A percentile compares a stretch with the other conserved stretches of the same genome.
phyloP scores from a whole-genome alignment of 805 yeast species.

The Saccharomycopsis sp. region DNA sequence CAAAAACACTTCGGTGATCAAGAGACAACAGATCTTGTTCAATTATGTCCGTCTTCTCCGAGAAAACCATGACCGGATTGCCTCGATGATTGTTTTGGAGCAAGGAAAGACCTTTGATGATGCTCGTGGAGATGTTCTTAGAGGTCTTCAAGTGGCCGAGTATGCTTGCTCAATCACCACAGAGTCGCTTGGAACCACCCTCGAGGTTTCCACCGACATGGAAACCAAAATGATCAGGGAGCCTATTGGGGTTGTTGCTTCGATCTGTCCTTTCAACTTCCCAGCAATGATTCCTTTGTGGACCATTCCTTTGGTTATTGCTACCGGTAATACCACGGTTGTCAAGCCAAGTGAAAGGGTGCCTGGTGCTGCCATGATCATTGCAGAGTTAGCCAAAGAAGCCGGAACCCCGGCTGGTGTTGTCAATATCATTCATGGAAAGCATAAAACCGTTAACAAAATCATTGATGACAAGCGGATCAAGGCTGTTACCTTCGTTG shows the following conservation, averaged over 20 bases:
- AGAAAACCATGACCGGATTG: conserved; percentile 61
- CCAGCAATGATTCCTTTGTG: conserved; percentile 74
- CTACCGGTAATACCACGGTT: conserved; percentile 68
- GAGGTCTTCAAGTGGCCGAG: conserved; percentile 77
- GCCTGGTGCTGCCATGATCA: conserved; percentile 73
- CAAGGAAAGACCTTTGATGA: conserved; percentile 75
- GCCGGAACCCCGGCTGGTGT: conserved; percentile 77
- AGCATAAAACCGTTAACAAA: conserved; percentile 65
- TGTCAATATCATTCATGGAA: conserved; percentile 66
- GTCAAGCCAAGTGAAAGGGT: conserved; percentile 69
- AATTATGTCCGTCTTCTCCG: conserved; percentile 59
- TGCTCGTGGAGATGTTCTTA: conserved; percentile 66
- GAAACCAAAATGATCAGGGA: conserved; percentile 68
- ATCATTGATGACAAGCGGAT: conserved; percentile 65
- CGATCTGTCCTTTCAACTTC: conserved; percentile 76
- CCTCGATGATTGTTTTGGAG: conserved; percentile 57
- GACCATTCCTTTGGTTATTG: conserved; percentile 48
- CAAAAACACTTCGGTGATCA: conserved; percentile 41
- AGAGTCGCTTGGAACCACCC: conserved; percentile 54
- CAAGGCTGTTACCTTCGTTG: conserved; percentile 73
- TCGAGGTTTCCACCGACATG: conserved; percentile 69
- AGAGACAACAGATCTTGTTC: conserved; percentile 59
- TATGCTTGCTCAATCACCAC: conserved; percentile 53
- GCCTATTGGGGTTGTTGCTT: conserved; percentile 70
- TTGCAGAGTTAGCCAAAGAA: conserved; percentile 63